phyloP scores from a whole-genome alignment of 1,284 basidiomycete genomes.

The Inonotus obliquus region DNA sequence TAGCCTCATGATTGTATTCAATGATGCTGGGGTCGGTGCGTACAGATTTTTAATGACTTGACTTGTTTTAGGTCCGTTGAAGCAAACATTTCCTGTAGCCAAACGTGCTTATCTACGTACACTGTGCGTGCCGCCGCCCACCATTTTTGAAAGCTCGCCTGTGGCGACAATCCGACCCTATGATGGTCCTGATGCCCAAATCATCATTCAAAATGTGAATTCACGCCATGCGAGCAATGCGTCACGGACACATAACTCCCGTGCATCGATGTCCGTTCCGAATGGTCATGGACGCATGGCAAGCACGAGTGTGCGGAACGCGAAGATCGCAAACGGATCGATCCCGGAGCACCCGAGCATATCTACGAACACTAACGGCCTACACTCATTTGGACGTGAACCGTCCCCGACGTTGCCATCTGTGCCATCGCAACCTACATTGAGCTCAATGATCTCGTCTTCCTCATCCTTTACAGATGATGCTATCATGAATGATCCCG shows the following conservation, averaged over 20 bases:
- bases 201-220: slow-evolving; percentile 87
- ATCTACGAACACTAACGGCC: slow-evolving; percentile 18
- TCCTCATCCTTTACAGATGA: slow-evolving; percentile 47
- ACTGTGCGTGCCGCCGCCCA: slow-evolving; percentile 74
- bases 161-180: slow-evolving; percentile 76
- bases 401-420: slow-evolving; percentile 77
- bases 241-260: slow-evolving; percentile 63
- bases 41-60: slow-evolving; percentile 22
- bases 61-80: slow-evolving; percentile 11
- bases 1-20: slow-evolving; percentile 92
- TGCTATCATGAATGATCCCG: slow-evolving; percentile 54
- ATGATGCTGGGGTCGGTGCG: slow-evolving; percentile 78
- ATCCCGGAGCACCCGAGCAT: slow-evolving; percentile 46
- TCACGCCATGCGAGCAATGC: slow-evolving; percentile 57
- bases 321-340: slow-evolving; percentile 33
- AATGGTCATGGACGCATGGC: slow-evolving; percentile 30
- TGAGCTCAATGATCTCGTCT: slow-evolving; percentile 76
- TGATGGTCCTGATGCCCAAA: slow-evolving; percentile 89
- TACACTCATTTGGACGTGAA: slow-evolving; percentile 42
- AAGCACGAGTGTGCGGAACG: slow-evolving; percentile 35
- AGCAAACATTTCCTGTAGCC: slow-evolving; percentile 44
- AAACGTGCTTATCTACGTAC: slow-evolving; percentile 94
- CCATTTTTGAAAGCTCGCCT: slow-evolving; percentile 55
- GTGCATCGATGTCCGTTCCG: slow-evolving; percentile 58
- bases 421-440: slow-evolving; percentile 73